Base-by-base conservation (phyloP, 768 basidiomycete genomes). In the Xerocomellus intermedius region DNA sequence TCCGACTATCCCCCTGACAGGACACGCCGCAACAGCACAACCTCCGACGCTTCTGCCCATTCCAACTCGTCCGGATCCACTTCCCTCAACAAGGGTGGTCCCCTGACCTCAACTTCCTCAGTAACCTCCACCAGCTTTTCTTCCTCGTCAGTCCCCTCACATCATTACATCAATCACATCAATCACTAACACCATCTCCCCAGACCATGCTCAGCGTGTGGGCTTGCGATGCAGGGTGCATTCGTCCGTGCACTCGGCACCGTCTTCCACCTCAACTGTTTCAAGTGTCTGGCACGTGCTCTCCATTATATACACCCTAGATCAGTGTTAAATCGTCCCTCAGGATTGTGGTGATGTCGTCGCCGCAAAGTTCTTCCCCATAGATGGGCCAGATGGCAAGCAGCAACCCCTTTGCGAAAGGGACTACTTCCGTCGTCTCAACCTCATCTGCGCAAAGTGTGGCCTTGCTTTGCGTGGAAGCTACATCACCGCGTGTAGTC, bases 401-500 rank as follows among this genome's bases (percentile, higher is more conserved):
- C 94, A 93, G 64, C 85, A 88, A 57, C 96, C 97, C 28, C 82
- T 99, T n/a, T 99, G 97, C 73, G 97, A 99, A 78, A 82, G 91
- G 57, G 97, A 99, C 71, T 99, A 98, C 74, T 99, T 99, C 74
- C 85, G 93, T 62, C 84, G 97, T 52, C 81, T 99, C 50, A 94
- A 94, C 73, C 82, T 99, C 65, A 94, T 99, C 58, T 99, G 97
- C 71, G 91, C 88, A 44, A 96, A 97, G 74, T 99, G 97, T 73
- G 87, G 89, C 41, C 85, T 88, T 78, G 97, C 97, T 38, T 74
- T 99, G 56, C 80, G 97, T 66, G 96, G 94, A 50, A 97, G 94
- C 74, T 99, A 99, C 67, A 98, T 99, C 77, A 99, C 97, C 41
- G 97, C 97, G 41, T 97, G 97, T 80, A 95, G 96, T 98, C 68